Percentiles rank a stretch among this genome's conserved stretches.
phyloP scores from a whole-genome alignment of 1,284 basidiomycete genomes.

The Phylloporus sp. region DNA sequence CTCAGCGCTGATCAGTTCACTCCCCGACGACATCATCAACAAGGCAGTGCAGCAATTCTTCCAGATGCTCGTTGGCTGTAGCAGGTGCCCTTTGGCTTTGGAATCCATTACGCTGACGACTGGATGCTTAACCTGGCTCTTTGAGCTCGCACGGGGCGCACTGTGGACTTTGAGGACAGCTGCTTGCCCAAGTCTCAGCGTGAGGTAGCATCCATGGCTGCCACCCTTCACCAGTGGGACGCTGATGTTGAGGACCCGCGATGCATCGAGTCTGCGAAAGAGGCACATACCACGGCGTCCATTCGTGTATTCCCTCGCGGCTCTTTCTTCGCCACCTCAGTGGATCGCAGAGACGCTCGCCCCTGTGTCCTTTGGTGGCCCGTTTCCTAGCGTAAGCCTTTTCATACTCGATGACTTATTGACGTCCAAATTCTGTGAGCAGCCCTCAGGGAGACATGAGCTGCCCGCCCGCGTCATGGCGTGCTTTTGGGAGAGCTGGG shows the following conservation, averaged over 20 bases:
- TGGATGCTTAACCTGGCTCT: constrained; percentile 76
- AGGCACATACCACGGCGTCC: constrained; percentile 49
- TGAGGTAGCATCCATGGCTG: constrained; percentile 79
- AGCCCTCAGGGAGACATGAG: constrained; percentile 84
- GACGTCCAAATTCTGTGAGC: constrained; percentile 29
- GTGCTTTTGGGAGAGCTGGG: constrained; percentile 79
- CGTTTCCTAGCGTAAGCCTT: constrained; percentile 79
- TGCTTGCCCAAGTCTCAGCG: constrained; percentile 82
- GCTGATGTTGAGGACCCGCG: constrained; percentile 79
- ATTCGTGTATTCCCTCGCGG: background rate
- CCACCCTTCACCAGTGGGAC: constrained; percentile 92
- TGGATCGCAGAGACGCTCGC: constrained; percentile 81
- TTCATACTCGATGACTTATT: constrained; percentile 25
- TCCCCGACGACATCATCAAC: constrained; percentile 87
- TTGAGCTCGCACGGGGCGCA: constrained; percentile 87
- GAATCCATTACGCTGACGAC: background rate
- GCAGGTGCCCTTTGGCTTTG: constrained; percentile 55
- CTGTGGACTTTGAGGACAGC: constrained; percentile 75
- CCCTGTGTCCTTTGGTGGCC: constrained; percentile 76
- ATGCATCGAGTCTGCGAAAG: constrained; percentile 82
- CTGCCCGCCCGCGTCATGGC: constrained; percentile 66
- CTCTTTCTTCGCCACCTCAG: constrained; percentile 41
- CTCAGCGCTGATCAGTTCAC: constrained; percentile 77
- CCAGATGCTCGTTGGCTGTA: constrained; percentile 85
- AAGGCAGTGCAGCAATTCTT: constrained; percentile 84